Evolutionary conservation across 495 filamentous ascomycete genomes (phyloP).

Genomic region (Chaetomium cochliodes): DNA sequence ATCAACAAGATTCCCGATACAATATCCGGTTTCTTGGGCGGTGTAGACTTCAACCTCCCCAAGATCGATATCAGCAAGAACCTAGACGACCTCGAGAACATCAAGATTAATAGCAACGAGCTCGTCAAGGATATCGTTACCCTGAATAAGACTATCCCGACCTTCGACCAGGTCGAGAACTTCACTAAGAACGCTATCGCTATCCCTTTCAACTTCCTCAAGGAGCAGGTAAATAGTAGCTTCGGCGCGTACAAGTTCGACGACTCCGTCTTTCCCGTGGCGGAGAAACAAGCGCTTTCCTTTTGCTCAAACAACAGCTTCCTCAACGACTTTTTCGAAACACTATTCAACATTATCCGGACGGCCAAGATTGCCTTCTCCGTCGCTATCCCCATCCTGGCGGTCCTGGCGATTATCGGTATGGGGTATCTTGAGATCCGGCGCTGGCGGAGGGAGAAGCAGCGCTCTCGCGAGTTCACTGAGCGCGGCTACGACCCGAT

Average conservation of each 20-base stretch:
- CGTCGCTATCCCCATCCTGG: constrained; percentile 64
- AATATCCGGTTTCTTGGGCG: constrained; percentile 32
- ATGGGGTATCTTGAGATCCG: constrained; percentile 79
- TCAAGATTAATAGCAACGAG: constrained; percentile 62
- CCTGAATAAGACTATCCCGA: constrained; percentile 75
- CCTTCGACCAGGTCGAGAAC: constrained; percentile 77
- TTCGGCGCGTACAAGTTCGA: constrained; percentile 75
- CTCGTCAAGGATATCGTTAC: constrained; percentile 63
- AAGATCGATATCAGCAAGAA: constrained; percentile 57
- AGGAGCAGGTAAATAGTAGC: constrained; percentile 64
- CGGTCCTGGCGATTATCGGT: constrained; percentile 62
- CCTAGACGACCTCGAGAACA: constrained; percentile 62
- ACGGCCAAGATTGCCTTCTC: constrained; percentile 73
- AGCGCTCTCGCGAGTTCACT: constrained; percentile 64
- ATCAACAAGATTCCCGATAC: constrained; percentile 60
- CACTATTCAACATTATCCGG: constrained; percentile 57
- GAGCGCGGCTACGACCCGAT: constrained; percentile 69
- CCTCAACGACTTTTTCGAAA: constrained; percentile 84
- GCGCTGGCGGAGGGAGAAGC: constrained; percentile 69
- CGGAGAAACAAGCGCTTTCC: constrained; percentile 71
- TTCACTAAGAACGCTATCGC: constrained; percentile 68
- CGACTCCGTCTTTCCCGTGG: constrained; percentile 70
- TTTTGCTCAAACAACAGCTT: constrained; percentile 86
- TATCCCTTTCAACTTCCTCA: constrained; percentile 73
- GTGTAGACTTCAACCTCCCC: constrained; percentile 39